phyloP scores from a whole-genome alignment of 495 filamentous ascomycete species.

The Tetracladium marchalianum region DNA sequence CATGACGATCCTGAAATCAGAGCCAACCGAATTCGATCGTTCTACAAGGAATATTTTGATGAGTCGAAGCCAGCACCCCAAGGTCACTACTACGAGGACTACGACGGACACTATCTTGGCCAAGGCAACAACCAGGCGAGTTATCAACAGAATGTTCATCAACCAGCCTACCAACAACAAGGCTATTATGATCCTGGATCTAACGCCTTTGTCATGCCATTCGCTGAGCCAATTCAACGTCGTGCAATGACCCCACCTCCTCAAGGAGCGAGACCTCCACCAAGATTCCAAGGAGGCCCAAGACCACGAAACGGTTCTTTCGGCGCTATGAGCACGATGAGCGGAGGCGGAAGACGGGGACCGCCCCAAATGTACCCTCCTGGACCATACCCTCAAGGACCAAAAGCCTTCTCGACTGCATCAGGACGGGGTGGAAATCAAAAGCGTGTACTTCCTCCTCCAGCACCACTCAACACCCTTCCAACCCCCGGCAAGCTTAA shows the following conservation, averaged over 20 bases:
- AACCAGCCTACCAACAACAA: no score
- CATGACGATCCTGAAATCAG: constrained; percentile 81
- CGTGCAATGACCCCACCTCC: constrained; percentile 97
- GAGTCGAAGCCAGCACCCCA: constrained; percentile 51
- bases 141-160: no score
- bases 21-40: constrained; percentile 93
- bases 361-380: constrained; percentile 7
- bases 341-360: constrained; percentile 20
- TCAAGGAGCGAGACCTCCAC: constrained; percentile 40
- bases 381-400: constrained; percentile 30
- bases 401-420: constrained; percentile 58
- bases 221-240: constrained; percentile 71
- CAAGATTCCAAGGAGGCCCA: constrained; percentile 54
- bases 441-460: constrained; percentile 58
- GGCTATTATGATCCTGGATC: constrained; percentile 66
- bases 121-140: constrained; percentile 26
- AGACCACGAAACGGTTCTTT: constrained; percentile 25
- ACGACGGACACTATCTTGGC: constrained; percentile 52
- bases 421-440: constrained; percentile 41
- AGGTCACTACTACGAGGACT: constrained; percentile 58
- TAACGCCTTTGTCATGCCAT: constrained; percentile 68
- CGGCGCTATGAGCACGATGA: constrained; percentile 15
- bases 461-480: constrained; percentile 59
- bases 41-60: constrained; percentile 99
- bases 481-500: constrained; percentile 80